Percentiles rank a stretch among this genome's conserved stretches.
Evolutionary conservation across 2,329 filamentous ascomycete species (phyloP).

Genomic region (Huntiella bhutanensis): DNA sequence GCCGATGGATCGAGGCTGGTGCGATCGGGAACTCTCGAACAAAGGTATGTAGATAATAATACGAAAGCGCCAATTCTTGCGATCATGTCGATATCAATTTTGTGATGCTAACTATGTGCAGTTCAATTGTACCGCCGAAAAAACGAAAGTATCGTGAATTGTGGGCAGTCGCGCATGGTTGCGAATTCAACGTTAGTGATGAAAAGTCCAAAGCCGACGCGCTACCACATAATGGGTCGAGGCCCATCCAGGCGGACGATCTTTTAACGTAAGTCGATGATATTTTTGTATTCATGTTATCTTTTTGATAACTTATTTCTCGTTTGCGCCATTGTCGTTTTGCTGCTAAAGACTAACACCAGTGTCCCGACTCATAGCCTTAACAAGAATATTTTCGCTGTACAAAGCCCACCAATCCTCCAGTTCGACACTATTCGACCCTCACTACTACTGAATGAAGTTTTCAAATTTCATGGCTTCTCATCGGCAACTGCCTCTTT

Average conservation of each 20-base stretch:
- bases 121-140: constrained; percentile 60
- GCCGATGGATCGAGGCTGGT: constrained; percentile 47
- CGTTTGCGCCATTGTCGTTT: neutral
- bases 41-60: constrained; percentile 31
- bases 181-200: constrained; percentile 10
- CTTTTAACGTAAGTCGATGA: constrained; percentile 10
- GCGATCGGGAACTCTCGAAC: constrained; percentile 44
- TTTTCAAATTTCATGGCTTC: constrained; percentile 7
- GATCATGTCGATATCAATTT: constrained; percentile 28
- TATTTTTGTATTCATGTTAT: neutral
- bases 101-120: constrained; percentile 27
- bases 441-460: constrained; percentile 5
- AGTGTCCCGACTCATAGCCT: neutral
- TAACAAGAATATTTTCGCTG: constrained; percentile 10
- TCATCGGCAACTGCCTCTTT: neutral
- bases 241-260: constrained; percentile 11
- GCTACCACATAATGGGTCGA: constrained; percentile 11
- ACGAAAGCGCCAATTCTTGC: constrained; percentile 30
- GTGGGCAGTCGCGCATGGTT: constrained; percentile 44
- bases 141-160: constrained; percentile 84
- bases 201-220: constrained; percentile 10
- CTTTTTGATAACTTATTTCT: neutral
- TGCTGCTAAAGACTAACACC: neutral
- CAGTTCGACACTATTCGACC: constrained; percentile 9
- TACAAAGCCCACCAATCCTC: constrained; percentile 10